Percentiles rank a stretch among this genome's conserved stretches.
phyloP scores from a whole-genome alignment of 805 yeast genomes.

The Dipodascus albidus region DNA sequence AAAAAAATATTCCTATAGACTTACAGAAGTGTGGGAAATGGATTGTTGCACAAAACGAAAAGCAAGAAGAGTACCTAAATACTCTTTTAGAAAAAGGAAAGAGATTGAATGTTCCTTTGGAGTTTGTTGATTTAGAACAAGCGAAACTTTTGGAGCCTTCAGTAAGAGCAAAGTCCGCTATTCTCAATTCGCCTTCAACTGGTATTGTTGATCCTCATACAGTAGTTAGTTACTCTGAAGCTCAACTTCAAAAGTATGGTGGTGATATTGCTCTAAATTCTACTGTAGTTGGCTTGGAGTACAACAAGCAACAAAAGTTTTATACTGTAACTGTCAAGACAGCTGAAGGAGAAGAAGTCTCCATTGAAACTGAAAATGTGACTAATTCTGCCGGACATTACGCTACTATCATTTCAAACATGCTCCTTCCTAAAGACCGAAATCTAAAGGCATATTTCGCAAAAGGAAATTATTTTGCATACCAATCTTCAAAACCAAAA shows the following conservation, averaged over 20 bases:
- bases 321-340: constrained; percentile 15
- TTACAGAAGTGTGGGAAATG: constrained; percentile 58
- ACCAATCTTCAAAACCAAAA: constrained; percentile 36
- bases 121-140: constrained; percentile 35
- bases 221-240: constrained; percentile 46
- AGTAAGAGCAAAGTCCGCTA: constrained; percentile 49
- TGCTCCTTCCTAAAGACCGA: constrained; percentile 52
- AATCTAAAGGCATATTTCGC: constrained; percentile 56
- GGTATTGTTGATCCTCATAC: constrained; percentile 82
- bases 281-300: constrained; percentile 33
- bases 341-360: constrained; percentile 15
- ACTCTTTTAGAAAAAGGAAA: constrained; percentile 39
- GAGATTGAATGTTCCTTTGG: constrained; percentile 46
- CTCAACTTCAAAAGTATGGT: constrained; percentile 41
- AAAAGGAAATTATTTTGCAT: constrained; percentile 73
- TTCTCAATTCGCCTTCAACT: constrained; percentile 65
- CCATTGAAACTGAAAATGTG: constrained; percentile 38
- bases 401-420: constrained; percentile 61
- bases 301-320: constrained; percentile 9
- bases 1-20: constrained; percentile 40
- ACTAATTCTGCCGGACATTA: constrained; percentile 72
- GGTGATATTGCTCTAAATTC: constrained; percentile 62
- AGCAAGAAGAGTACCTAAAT: constrained; percentile 48
- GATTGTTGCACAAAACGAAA: constrained; percentile 71
- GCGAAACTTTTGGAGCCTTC: constrained; percentile 51